Percentiles rank a stretch among this genome's conserved stretches.
Conservation (phyloP, 108 stramenopile species). For the Mayamaea pseudoterrestris region DNA sequence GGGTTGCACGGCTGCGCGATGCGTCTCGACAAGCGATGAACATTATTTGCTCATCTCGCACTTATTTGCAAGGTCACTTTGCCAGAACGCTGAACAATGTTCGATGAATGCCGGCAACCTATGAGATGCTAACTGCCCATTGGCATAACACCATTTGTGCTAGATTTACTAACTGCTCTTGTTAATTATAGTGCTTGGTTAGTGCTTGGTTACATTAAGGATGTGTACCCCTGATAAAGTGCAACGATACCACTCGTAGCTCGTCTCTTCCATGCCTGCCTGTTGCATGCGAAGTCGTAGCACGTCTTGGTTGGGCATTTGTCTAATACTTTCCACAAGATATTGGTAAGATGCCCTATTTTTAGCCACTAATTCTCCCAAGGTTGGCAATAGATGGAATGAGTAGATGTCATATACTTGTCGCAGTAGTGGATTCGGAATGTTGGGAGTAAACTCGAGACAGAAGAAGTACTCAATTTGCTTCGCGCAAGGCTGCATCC, state of each 20-base stretch:
- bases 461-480: constrained; percentile 87
- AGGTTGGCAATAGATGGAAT: not conserved
- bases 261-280: constrained; percentile 67
- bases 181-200: too few species aligned
- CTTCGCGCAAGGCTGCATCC: constrained; percentile 72
- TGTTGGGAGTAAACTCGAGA: constrained; percentile 92
- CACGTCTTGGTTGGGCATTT: constrained; percentile 88
- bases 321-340: constrained; percentile 96
- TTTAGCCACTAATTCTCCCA: not conserved
- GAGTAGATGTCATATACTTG: not conserved
- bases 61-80: too few species aligned
- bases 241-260: constrained; percentile 92
- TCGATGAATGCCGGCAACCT: too few species aligned
- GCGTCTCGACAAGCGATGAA: too few species aligned
- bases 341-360: constrained; percentile 24
- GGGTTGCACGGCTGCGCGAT: too few species aligned
- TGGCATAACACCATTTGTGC: too few species aligned
- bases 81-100: too few species aligned
- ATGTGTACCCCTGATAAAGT: constrained; percentile 80
- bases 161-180: too few species aligned
- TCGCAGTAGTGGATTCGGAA: constrained; percentile 31
- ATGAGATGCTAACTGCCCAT: too few species aligned
- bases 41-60: too few species aligned
- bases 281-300: constrained; percentile 59
- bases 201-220: too few species aligned